Base-by-base conservation (phyloP, 2,329 filamentous ascomycete species). In the Beauveria asiatica region DNA sequence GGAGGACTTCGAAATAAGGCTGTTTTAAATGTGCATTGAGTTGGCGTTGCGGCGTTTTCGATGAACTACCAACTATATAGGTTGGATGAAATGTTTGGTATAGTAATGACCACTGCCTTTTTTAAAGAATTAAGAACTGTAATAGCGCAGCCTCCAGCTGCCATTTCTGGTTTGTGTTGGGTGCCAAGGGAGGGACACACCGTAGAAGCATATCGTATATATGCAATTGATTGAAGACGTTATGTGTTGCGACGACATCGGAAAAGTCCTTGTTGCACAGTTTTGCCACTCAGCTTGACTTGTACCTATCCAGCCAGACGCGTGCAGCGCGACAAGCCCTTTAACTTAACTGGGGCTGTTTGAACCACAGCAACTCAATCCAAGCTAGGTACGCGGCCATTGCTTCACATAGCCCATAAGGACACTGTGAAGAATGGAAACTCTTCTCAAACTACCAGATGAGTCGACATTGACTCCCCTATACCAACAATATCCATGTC, bases 381-480 rank as follows among this genome's bases (percentile, higher is more conserved):
- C 19, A 27, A 39, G 27, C 27, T 25, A 39, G 27, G 21, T 25
- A 57, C 25, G 21, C n/a, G 19, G 17, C 19, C 19, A 30, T 27
- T 39, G 33, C 37, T 51, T n/a, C 25, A 17, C 37, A 37, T 21
- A 17, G 33, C n/a, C 25, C 39, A 61, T 17, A 21, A 16, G 21
- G 16, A 16, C 54, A 17, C 17, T 49, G 45, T 41, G 54, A 49
- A 57, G 30, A 25, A 77, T 77, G 73, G 63, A 67, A 2, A 67
- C 73, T 6, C 68, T 80, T 17, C 84, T 84, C 67, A 69, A 75
- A 61, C 74, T 82, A 16, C 82, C 82, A 2, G 78, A 81, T 55
- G 82, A 85, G 66, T 68, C 76, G 41, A 64, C 82, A 8, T 68
- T 81, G 8, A 70, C 76, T 2, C 69, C 77, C 3, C 67, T 86